phyloP scores from a whole-genome alignment of 805 yeast species.

The Saccharomycopsis capsularis region DNA sequence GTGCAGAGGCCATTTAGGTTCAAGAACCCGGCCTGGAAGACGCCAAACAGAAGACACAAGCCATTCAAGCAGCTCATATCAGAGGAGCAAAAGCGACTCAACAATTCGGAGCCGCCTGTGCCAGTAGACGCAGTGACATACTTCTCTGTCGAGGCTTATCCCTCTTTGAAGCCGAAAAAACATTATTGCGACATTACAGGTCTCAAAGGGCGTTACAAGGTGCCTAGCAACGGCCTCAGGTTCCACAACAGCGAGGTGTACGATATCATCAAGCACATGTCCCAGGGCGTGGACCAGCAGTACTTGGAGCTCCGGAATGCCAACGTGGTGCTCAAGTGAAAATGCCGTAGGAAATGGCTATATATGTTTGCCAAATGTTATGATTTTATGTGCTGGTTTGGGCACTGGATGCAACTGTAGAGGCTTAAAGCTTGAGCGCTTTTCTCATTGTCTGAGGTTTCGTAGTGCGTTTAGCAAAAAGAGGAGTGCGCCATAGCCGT shows the following conservation, averaged over 20 bases:
- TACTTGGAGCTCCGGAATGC: constrained; percentile 84
- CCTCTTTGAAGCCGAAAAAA: constrained; percentile 72
- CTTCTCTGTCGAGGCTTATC: constrained; percentile 74
- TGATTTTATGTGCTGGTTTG: neutral
- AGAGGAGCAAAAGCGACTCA: constrained; percentile 71
- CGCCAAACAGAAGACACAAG: constrained; percentile 58
- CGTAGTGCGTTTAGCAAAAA: too few relatives aligned
- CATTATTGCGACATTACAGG: constrained; percentile 95
- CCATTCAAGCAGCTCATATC: constrained; percentile 63
- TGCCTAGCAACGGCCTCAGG: constrained; percentile 67
- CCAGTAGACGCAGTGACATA: constrained; percentile 53
- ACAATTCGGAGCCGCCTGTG: constrained; percentile 18
- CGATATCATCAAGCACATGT: constrained; percentile 62
- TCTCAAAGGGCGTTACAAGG: constrained; percentile 64
- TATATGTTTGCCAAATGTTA: neutral
- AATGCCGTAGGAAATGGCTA: neutral
- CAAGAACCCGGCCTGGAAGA: constrained; percentile 48
- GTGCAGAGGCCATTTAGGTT: constrained; percentile 42
- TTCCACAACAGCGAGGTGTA: constrained; percentile 81
- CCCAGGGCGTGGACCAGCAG: constrained; percentile 90
- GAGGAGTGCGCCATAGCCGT: too few relatives aligned
- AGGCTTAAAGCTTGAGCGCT: too few relatives aligned
- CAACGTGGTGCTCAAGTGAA: constrained; percentile 65
- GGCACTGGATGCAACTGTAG: too few relatives aligned
- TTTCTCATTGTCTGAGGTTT: too few relatives aligned